These are phyloP conservation scores for Podaxis rugospora DNA, from an alignment of 768 basidiomycete genomes.

Conservation along the genomic window DNA sequence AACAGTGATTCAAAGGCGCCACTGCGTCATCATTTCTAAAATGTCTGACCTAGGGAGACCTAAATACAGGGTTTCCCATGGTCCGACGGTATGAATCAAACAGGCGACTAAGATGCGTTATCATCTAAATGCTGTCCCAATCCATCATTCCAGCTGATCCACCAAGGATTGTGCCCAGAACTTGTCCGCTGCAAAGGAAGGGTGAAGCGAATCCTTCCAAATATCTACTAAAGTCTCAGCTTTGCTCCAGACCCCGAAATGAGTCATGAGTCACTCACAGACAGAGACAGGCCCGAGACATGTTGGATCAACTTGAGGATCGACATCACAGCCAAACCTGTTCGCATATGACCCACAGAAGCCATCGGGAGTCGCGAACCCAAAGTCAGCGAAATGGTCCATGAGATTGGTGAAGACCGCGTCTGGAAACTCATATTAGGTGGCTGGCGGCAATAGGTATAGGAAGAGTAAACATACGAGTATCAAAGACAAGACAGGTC, in stretches of 20 bases:
- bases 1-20: too few relatives aligned
- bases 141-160: background rate
- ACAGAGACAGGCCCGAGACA: constrained; percentile 19
- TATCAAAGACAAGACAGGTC: constrained; percentile 17
- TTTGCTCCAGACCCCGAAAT: too few relatives aligned
- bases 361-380: constrained; percentile 16
- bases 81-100: too few relatives aligned
- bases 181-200: constrained; percentile 16
- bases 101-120: too few relatives aligned
- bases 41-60: too few relatives aligned
- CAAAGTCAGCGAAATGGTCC: constrained; percentile 16
- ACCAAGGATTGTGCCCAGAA: constrained; percentile 16
- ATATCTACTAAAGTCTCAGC: constrained; percentile 13
- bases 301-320: constrained; percentile 11
- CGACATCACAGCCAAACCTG: constrained; percentile 13
- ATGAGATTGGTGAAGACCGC: constrained; percentile 16
- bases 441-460: too few relatives aligned
- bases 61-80: too few relatives aligned
- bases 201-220: constrained; percentile 20
- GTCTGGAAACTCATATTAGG: constrained; percentile 7
- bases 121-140: too few relatives aligned
- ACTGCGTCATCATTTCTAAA: too few relatives aligned
- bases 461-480: constrained; percentile 12
- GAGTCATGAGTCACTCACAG: constrained; percentile 5
- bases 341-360: constrained; percentile 17